Base-by-base conservation (phyloP, 805 yeast species). In the Metschnikowia gruessii region DNA sequence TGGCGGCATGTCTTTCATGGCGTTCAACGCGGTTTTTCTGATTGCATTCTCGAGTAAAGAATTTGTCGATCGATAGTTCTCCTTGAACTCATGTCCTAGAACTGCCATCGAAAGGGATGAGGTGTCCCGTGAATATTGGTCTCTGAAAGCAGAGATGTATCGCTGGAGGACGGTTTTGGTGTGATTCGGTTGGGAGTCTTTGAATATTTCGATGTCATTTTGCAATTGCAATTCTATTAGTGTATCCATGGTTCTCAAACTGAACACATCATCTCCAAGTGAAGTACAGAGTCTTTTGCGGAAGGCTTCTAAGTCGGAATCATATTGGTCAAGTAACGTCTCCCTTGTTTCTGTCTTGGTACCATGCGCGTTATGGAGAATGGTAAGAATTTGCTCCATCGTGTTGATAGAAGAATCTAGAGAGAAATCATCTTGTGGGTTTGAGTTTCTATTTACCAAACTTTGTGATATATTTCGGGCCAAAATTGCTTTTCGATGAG, bases 401-500 rank as follows among this genome's bases (percentile, higher is more conserved):
- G 57, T 53, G 37, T 45, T 38, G 45, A 53, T 45, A 9, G 55
- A 49, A 3, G 54, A 48, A 40, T 52, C 55, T n/a, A 53, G 17
- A 3, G 31, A 17, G 5, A 24, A 28, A 10, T 37, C 46, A 17
- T 33, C 30, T n/a, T n/a, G n/a, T n/a, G n/a, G n/a, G 5, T 21
- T 17, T 29, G 13, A n/a, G 17, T 37, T n/a, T 8, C 40, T 22
- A 12, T 3, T 37, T 16, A 9, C 31, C 40, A n/a, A 22, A 9
- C 40, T n/a, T 13, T 9, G 11, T 17, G 40, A 37, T 8, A 37
- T 2, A 2, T 15, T 37, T 15, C 30, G 21, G 7, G 30, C 10
- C 4, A 11, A 29, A 4, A 4, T 29, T 29, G 24, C 8, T 8
- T 21, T 21, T 4, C 8, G 4, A 5, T 8, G 24, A 21, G 24